phyloP scores from a whole-genome alignment of 352 stramenopile genomes.

The Thalassiosira mediterranea region DNA sequence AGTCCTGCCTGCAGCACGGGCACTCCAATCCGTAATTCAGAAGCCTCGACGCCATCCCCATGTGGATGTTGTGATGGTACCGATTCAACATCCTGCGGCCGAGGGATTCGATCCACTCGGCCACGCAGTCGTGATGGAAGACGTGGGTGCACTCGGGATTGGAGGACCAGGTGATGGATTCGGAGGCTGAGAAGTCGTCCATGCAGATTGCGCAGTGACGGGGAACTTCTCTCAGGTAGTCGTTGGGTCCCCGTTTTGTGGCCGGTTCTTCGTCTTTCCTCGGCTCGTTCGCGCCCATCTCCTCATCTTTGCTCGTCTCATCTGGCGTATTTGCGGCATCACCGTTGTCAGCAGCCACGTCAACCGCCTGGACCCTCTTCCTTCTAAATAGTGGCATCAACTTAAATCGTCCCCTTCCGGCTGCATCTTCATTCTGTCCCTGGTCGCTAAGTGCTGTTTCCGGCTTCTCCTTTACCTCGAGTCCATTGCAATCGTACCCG shows the following conservation, averaged over 20 bases:
- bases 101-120: slow-evolving; percentile 5
- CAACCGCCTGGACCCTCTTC: background rate
- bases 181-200: background rate
- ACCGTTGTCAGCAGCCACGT: background rate
- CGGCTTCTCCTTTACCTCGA: background rate
- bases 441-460: background rate
- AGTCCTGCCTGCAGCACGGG: slow-evolving; percentile 7
- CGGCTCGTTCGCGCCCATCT: background rate
- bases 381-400: no score
- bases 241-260: no score
- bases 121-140: slow-evolving; percentile 12
- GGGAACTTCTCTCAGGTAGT: slow-evolving; percentile 1
- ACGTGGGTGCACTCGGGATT: slow-evolving; percentile 14
- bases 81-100: no score
- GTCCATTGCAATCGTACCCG: slow-evolving; percentile 4
- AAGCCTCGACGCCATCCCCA: no score
- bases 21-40: slow-evolving; percentile 2
- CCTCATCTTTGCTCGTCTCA: background rate
- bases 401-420: no score
- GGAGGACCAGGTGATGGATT: slow-evolving; percentile 1
- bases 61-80: no score
- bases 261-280: background rate
- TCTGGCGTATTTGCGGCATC: background rate
- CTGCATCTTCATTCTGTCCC: no score
- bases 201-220: slow-evolving; percentile 8